Conservation (phyloP, 176 grass and related monocot genomes). For the Phoenix roebelenii region DNA sequence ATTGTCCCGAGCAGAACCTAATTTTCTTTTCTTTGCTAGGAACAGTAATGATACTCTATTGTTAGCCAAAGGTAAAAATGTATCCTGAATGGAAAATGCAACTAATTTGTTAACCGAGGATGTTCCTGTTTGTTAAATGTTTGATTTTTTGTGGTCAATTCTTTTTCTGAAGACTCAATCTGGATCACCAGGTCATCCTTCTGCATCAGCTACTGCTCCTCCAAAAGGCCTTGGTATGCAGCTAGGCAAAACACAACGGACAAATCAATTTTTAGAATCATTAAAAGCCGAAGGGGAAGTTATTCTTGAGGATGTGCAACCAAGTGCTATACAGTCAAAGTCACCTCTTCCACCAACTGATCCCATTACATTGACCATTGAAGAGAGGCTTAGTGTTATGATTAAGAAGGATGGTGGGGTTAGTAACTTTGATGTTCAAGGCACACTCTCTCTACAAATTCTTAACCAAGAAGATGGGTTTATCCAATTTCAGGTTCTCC, state of each 20-base stretch:
- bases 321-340: slow-evolving; percentile 45
- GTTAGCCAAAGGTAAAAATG: too few species aligned
- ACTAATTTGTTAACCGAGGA: too few species aligned
- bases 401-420: slow-evolving; percentile 68
- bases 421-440: slow-evolving; percentile 76
- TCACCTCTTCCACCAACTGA: slow-evolving; percentile 50
- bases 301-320: slow-evolving; percentile 61
- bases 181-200: slow-evolving; percentile 32
- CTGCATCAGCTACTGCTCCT: slow-evolving; percentile 35
- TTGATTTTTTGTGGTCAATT: neutral
- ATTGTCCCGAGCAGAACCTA: too few species aligned
- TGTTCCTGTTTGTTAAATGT: neutral
- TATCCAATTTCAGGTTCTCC: slow-evolving; percentile 79
- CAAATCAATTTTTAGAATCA: slow-evolving; percentile 64
- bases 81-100: too few species aligned
- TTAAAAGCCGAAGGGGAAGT: slow-evolving; percentile 86
- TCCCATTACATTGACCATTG: slow-evolving; percentile 68
- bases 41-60: too few species aligned
- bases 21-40: too few species aligned
- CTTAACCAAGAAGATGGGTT: slow-evolving; percentile 62
- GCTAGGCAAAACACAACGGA: slow-evolving; percentile 52
- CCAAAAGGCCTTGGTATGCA: slow-evolving; percentile 64
- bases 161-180: slow-evolving; percentile 1
- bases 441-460: slow-evolving; percentile 85
- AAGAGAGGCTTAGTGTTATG: slow-evolving; percentile 62